Evolutionary conservation across 2,329 filamentous ascomycete species (phyloP).

Genomic region (Metarhizium sp.): DNA sequence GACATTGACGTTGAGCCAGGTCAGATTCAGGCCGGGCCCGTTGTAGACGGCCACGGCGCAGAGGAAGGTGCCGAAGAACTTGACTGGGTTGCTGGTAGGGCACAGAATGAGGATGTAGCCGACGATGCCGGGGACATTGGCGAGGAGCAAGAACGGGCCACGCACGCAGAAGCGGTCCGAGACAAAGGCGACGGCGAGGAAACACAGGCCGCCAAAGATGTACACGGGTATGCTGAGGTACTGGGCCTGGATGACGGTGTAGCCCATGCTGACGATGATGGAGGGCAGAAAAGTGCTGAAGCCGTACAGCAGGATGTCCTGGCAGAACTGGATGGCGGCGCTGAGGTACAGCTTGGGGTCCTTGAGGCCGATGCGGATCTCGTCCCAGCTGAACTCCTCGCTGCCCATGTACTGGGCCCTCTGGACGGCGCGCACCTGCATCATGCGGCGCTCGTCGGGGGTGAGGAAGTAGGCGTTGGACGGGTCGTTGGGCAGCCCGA

Average conservation of each 20-base stretch:
- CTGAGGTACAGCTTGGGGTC: constrained; percentile 42
- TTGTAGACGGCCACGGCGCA: constrained; percentile 35
- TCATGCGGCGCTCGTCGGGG: constrained; percentile 37
- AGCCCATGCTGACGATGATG: constrained; percentile 43
- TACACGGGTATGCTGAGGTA: constrained; percentile 49
- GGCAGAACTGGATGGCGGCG: constrained; percentile 39
- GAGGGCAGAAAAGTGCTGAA: constrained; percentile 49
- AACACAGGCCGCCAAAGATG: constrained; percentile 25
- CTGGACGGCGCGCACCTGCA: constrained; percentile 36
- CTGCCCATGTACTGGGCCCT: constrained; percentile 36
- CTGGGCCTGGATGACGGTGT: constrained; percentile 39
- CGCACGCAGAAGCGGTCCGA: too few relatives aligned
- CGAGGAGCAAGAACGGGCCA: too few relatives aligned
- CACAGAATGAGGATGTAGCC: too few relatives aligned
- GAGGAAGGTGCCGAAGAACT: too few relatives aligned
- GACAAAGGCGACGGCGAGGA: too few relatives aligned
- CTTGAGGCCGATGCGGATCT: constrained; percentile 31
- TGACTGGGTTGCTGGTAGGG: too few relatives aligned
- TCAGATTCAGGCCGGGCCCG: constrained; percentile 35
- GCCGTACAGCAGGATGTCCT: constrained; percentile 44
- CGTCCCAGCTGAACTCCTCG: constrained; percentile 39
- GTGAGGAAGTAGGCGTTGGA: constrained; percentile 38
- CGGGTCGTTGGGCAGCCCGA: constrained; percentile 34
- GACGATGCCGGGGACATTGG: too few relatives aligned
- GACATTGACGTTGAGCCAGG: constrained; percentile 36